Conservation (phyloP, 2,329 filamentous ascomycete species). For the Cercospora brassicicola region DNA sequence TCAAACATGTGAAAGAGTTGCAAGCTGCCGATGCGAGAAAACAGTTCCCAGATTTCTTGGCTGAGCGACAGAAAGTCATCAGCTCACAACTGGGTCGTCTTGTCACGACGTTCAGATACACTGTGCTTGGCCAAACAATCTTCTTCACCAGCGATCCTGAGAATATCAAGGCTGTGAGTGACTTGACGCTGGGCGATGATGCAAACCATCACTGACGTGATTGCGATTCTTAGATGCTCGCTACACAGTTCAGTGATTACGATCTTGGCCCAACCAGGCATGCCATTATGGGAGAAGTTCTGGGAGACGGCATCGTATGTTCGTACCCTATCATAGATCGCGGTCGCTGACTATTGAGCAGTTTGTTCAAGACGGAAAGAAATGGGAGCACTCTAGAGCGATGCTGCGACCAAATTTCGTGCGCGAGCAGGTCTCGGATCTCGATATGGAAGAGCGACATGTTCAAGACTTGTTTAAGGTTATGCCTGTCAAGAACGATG, state of each 20-base stretch:
- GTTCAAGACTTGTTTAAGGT: slow-evolving; percentile 39
- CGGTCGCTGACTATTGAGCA: slow-evolving; percentile 11
- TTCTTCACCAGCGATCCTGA: slow-evolving; percentile 38
- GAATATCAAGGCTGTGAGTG: slow-evolving; percentile 37
- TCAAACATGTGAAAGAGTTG: slow-evolving; percentile 33
- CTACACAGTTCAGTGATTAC: slow-evolving; percentile 37
- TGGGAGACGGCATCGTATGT: slow-evolving; percentile 38
- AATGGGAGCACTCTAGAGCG: slow-evolving; percentile 41
- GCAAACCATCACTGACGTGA: neutral
- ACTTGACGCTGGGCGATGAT: neutral
- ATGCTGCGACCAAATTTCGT: slow-evolving; percentile 43
- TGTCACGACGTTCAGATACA: slow-evolving; percentile 33
- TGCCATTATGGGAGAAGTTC: slow-evolving; percentile 34
- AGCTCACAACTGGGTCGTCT: slow-evolving; percentile 28
- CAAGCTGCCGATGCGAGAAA: slow-evolving; percentile 33
- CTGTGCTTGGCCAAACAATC: slow-evolving; percentile 30
- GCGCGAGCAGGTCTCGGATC: slow-evolving; percentile 42
- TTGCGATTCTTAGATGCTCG: slow-evolving; percentile 29
- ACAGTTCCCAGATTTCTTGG: slow-evolving; percentile 34
- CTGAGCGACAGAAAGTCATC: slow-evolving; percentile 32
- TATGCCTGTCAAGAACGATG: slow-evolving; percentile 31
- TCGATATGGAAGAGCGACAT: slow-evolving; percentile 41
- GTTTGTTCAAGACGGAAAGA: slow-evolving; percentile 39
- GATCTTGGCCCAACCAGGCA: slow-evolving; percentile 33
- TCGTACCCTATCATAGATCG: neutral